A percentile compares a stretch with the other conserved stretches of the same genome.
Conservation (phyloP, 257 asterid genomes). For the Lycium barbarum region DNA sequence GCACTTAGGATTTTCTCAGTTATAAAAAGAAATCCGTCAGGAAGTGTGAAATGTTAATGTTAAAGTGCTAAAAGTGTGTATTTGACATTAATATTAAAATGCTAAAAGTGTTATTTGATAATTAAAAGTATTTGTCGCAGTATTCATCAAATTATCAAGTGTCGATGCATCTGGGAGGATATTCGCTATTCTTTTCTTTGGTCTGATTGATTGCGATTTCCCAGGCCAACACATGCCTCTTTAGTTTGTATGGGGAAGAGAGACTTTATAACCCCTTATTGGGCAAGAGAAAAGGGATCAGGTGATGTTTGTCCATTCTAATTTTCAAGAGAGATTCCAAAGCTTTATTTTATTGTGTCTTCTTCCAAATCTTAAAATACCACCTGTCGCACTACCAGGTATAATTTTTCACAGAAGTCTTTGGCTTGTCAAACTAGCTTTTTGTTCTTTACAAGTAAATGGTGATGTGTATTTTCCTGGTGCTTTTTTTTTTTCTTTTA, state of each 20-base stretch:
- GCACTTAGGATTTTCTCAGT: no score
- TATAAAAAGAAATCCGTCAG: not conserved
- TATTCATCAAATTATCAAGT: no score
- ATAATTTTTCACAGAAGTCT: not conserved
- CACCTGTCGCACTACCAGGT: not conserved
- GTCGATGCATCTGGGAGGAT: no score
- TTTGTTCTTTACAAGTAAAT: not conserved
- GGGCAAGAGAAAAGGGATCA: not conserved
- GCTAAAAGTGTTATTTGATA: not conserved
- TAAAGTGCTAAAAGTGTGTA: not conserved
- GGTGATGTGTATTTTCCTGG: conserved; percentile 3
- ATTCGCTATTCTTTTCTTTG: no score
- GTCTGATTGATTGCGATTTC: no score
- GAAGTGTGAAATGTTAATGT: not conserved
- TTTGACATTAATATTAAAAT: no score
- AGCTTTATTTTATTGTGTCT: not conserved
- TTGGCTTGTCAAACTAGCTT: conserved; percentile 19
- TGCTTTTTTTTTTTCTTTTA: not conserved
- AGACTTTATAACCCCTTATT: not conserved
- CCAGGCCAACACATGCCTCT: not conserved
- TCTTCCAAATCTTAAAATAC: not conserved
- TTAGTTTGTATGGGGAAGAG: not conserved
- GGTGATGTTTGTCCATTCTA: not conserved
- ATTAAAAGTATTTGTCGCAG: no score
- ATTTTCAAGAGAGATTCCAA: not conserved